Evolutionary conservation across 768 basidiomycete species (phyloP).

Genomic region (Panus rudis): DNA sequence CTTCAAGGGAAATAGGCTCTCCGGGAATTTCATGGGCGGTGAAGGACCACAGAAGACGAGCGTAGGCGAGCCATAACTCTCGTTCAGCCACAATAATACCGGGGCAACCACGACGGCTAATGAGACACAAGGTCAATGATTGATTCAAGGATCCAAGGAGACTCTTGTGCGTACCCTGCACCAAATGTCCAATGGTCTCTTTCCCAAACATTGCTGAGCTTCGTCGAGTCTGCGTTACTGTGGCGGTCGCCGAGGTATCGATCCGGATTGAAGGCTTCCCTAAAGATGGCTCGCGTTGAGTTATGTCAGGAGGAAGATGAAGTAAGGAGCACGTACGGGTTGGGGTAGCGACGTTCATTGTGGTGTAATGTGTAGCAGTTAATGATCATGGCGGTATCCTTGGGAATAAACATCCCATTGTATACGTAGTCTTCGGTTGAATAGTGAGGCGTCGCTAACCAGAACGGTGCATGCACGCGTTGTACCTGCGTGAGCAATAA

Average conservation of each 20-base stretch:
- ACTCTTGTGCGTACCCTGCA: constrained; percentile 29
- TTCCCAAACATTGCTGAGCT: constrained; percentile 33
- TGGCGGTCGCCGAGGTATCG: constrained; percentile 34
- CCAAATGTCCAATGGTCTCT: constrained; percentile 49
- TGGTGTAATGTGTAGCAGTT: constrained; percentile 23
- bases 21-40: constrained; percentile 32
- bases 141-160: no score
- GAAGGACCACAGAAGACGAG: constrained; percentile 44
- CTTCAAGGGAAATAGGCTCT: constrained; percentile 40
- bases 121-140: not conserved
- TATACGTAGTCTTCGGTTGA: constrained; percentile 23
- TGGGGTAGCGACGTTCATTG: constrained; percentile 29
- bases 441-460: constrained; percentile 21
- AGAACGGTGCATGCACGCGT: constrained; percentile 18
- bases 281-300: not conserved
- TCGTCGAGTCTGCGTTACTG: constrained; percentile 36
- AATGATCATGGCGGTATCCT: constrained; percentile 18
- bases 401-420: constrained; percentile 21
- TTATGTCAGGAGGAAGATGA: not conserved
- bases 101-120: constrained; percentile 30
- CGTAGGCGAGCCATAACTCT: constrained; percentile 38
- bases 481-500: constrained; percentile 11
- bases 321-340: constrained; percentile 29
- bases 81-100: constrained; percentile 41
- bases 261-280: constrained; percentile 33